A percentile compares a stretch with the other conserved stretches of the same genome.
Evolutionary conservation across 1,139 yeast species (phyloP).

Genomic region (Debaryomycetaceae sp.): DNA sequence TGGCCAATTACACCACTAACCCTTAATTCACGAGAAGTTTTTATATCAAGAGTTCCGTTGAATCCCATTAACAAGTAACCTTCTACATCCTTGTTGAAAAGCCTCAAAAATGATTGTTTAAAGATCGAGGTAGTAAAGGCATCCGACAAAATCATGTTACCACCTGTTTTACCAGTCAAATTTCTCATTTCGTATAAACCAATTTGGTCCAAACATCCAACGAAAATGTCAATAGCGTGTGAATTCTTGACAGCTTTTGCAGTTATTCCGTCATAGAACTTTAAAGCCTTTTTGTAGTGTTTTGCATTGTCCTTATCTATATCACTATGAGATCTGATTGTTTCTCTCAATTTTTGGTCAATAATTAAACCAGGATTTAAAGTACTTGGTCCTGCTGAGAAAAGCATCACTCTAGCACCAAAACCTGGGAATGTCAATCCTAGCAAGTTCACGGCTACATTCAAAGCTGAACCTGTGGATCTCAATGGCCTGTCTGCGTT

Average conservation of each 20-base stretch:
- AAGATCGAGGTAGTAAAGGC: slow-evolving; percentile 96
- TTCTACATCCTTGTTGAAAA: slow-evolving; percentile 81
- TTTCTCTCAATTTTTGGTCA: slow-evolving; percentile 87
- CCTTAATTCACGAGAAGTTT: slow-evolving; percentile 85
- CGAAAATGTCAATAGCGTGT: slow-evolving; percentile 89
- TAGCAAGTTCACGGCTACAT: slow-evolving; percentile 76
- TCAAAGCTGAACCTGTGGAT: slow-evolving; percentile 90
- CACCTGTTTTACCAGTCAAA: slow-evolving; percentile 87
- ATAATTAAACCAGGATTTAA: slow-evolving; percentile 94
- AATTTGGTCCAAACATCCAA: slow-evolving; percentile 97
- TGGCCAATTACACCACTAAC: slow-evolving; percentile 93
- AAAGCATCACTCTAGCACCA: slow-evolving; percentile 87
- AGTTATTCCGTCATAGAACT: slow-evolving; percentile 78
- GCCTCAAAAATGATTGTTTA: slow-evolving; percentile 86
- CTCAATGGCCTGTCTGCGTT: slow-evolving; percentile 86
- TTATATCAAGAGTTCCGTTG: slow-evolving; percentile 79
- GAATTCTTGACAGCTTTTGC: slow-evolving; percentile 68
- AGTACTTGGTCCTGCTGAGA: slow-evolving; percentile 95
- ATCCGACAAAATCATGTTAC: slow-evolving; percentile 85
- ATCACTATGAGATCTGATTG: slow-evolving; percentile 95
- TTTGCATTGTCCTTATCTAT: slow-evolving; percentile 76
- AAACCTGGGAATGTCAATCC: slow-evolving; percentile 86
- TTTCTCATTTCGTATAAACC: slow-evolving; percentile 97
- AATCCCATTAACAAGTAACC: slow-evolving; percentile 86
- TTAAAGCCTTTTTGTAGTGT: slow-evolving; percentile 87